These are phyloP conservation scores for Citrullus colocynthis DNA, from an alignment of 306 rosid species.

Conservation along the genomic window DNA sequence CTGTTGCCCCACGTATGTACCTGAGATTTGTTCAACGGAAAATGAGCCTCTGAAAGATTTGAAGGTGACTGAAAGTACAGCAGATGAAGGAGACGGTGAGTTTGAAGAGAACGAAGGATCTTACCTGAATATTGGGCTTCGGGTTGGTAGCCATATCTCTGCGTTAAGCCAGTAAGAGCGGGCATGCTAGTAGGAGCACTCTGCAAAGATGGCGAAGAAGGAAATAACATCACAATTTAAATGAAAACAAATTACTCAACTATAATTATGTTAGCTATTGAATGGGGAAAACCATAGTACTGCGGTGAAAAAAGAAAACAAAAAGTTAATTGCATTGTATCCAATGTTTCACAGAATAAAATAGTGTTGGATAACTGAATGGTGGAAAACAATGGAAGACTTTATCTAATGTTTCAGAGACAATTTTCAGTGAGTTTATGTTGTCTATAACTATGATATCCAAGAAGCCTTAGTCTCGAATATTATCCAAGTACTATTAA, in stretches of 20 bases:
- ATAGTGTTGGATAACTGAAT: background rate
- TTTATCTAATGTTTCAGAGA: background rate
- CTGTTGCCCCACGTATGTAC: slow-evolving; percentile 32
- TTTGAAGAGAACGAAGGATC: slow-evolving; percentile 12
- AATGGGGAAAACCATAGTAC: background rate
- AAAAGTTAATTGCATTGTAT: no score
- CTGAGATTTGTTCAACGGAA: slow-evolving; percentile 23
- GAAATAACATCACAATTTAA: slow-evolving; percentile 27
- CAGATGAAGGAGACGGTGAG: slow-evolving; percentile 21
- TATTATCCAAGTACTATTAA: background rate
- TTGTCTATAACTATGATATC: background rate
- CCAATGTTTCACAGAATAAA: no score
- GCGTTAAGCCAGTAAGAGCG: slow-evolving; percentile 22
- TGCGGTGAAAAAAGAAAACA: no score
- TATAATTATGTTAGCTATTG: background rate
- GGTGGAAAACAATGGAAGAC: background rate
- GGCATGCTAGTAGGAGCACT: slow-evolving; percentile 21
- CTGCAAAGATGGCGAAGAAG: slow-evolving; percentile 24
- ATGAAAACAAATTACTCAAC: background rate
- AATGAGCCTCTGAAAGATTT: background rate
- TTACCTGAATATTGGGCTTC: slow-evolving; percentile 17
- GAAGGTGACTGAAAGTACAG: slow-evolving; percentile 12
- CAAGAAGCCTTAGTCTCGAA: background rate
- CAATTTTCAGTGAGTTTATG: background rate
- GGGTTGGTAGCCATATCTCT: slow-evolving; percentile 27